phyloP scores from a whole-genome alignment of 1,139 yeast species.

The Zygoascus meyerae region DNA sequence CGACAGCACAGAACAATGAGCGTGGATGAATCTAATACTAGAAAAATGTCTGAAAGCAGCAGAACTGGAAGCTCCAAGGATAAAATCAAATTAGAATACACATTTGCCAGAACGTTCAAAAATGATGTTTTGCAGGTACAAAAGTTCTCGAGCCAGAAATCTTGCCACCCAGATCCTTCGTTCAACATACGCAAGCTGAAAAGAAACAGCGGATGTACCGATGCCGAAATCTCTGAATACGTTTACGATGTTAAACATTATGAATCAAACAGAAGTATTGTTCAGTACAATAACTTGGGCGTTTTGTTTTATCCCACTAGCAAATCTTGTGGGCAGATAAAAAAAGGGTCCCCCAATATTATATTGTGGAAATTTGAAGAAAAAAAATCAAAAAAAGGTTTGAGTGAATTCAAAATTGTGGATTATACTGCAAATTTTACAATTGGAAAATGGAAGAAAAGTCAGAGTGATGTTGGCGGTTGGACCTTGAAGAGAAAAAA shows the following conservation, averaged over 20 bases:
- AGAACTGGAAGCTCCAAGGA: conserved; percentile 8
- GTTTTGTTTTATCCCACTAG: background rate
- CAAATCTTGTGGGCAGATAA: background rate
- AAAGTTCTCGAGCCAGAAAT: conserved; percentile 15
- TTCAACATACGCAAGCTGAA: conserved; percentile 17
- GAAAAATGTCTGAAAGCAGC: background rate
- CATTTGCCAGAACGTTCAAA: conserved; percentile 17
- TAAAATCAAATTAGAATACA: conserved; percentile 10
- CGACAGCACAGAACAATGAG: too few species aligned
- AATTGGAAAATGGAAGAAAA: conserved; percentile 7
- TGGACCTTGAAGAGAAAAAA: conserved; percentile 2
- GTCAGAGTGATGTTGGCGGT: background rate
- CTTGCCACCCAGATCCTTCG: conserved; percentile 19
- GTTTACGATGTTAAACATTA: background rate
- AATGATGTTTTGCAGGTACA: conserved; percentile 19
- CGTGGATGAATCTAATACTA: too few species aligned
- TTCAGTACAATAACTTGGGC: background rate
- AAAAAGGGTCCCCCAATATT: background rate
- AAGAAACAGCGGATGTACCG: background rate
- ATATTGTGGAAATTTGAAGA: background rate
- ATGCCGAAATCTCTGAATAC: background rate
- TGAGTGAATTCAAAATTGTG: background rate
- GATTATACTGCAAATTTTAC: background rate
- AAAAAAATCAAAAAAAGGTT: background rate
- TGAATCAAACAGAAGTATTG: background rate